Evolutionary conservation across 345 rosid genomes (phyloP).

Genomic region (Citrus cavaleriei): DNA sequence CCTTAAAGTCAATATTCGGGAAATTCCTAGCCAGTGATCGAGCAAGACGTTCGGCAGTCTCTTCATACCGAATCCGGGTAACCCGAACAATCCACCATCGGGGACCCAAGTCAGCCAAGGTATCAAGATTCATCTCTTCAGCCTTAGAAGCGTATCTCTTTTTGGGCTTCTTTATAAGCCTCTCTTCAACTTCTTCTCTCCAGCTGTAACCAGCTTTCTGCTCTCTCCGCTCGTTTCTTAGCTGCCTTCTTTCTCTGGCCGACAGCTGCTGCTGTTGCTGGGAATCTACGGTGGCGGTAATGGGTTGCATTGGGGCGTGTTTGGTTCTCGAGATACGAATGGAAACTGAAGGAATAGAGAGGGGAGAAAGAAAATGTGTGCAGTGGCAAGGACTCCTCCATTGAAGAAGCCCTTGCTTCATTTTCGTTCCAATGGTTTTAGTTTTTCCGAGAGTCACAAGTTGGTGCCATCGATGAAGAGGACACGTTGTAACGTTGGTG

Average conservation of each 20-base stretch:
- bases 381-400: conserved; percentile 66
- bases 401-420: conserved; percentile 63
- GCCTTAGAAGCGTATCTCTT: conserved; percentile 48
- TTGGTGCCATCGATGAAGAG: background rate
- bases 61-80: conserved; percentile 49
- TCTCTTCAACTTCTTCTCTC: conserved; percentile 83
- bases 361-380: conserved; percentile 8
- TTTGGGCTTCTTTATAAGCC: conserved; percentile 69
- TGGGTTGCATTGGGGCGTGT: conserved; percentile 5
- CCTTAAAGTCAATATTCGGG: conserved; percentile 70
- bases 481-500: background rate
- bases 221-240: conserved; percentile 74
- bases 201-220: conserved; percentile 57
- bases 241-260: conserved; percentile 82
- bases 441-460: background rate
- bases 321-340: conserved; percentile 13
- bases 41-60: conserved; percentile 60
- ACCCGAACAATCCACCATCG: conserved; percentile 83
- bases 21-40: conserved; percentile 47
- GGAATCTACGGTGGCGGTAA: conserved; percentile 46
- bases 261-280: conserved; percentile 39
- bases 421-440: conserved; percentile 11
- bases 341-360: conserved; percentile 27
- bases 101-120: conserved; percentile 60
- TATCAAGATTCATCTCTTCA: conserved; percentile 71